Base-by-base conservation (phyloP, 129 eudicot genomes). In the Flaveria robusta region DNA sequence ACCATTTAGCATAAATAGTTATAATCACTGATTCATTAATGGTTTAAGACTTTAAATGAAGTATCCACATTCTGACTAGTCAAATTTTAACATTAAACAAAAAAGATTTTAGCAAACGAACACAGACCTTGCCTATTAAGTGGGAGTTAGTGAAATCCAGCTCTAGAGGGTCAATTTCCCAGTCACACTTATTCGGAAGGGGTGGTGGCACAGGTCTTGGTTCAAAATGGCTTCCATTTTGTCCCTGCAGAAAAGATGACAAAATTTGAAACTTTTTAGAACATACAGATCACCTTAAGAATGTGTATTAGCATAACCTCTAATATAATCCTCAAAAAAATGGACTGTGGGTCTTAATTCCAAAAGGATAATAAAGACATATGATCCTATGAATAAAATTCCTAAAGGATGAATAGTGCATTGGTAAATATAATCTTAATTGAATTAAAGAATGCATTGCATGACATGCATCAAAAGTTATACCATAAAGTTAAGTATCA, bases 191-290 rank as follows among this genome's bases (percentile, higher is more conserved):
- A 66, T 91, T 91, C 9, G 99, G 85, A 71, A 94, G 82, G 82
- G 99, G 99, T 29, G 99, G 99, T 45, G 94, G 87, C 64, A 94
- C 99, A 65, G 99, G 93, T 68, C 86, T 87, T 50, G 96, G 97
- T 75, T 94, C 99, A 83, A 91, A 94, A 83, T 94, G 99, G 79
- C 99, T 94, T 80, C 99, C 99, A 83, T 83, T 94, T 69, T 94
- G 99, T 49, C 99, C 99, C 99, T 94, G 86, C 81, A 84, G 24
- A 16, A 75, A 20, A 71, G 9, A 46, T 63, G 46, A 34, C 70
- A 56, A 26, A 79, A 1, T 67, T 42, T 62, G 46, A 68, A 68
- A 52, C 58, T 56, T 74, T 23, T n/a, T 77, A 29, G 14, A 60
- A 52, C 74, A 50, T 13, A 51, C 2, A 58, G 11, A 74, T 26